Conservation (phyloP, 1,139 yeast genomes). For the Debaryomyces psychrophilus region DNA sequence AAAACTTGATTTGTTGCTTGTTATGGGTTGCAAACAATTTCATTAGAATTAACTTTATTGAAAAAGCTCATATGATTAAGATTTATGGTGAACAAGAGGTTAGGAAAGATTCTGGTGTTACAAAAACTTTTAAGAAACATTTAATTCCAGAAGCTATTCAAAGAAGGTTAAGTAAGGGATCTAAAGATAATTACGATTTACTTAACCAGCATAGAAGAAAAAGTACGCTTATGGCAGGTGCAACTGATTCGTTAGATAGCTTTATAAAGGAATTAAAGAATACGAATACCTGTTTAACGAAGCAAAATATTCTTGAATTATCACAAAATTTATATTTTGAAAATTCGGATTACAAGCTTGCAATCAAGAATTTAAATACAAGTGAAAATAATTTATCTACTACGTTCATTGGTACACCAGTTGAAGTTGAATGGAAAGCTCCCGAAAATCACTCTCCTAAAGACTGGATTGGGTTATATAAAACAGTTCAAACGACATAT, state of each 20-base stretch:
- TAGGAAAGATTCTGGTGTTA: slow-evolving; percentile 63
- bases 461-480: slow-evolving; percentile 84
- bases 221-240: slow-evolving; percentile 24
- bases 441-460: slow-evolving; percentile 48
- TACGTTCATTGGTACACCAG: slow-evolving; percentile 53
- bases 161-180: slow-evolving; percentile 31
- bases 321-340: slow-evolving; percentile 46
- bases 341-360: slow-evolving; percentile 38
- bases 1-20: slow-evolving; percentile 58
- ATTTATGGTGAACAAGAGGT: slow-evolving; percentile 72
- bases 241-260: slow-evolving; percentile 45
- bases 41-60: slow-evolving; percentile 71
- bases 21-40: slow-evolving; percentile 74
- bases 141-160: slow-evolving; percentile 46
- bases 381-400: slow-evolving; percentile 24
- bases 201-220: slow-evolving; percentile 25
- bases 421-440: slow-evolving; percentile 59
- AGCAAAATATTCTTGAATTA: slow-evolving; percentile 43
- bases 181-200: slow-evolving; percentile 15
- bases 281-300: slow-evolving; percentile 36
- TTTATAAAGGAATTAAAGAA: slow-evolving; percentile 44
- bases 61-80: slow-evolving; percentile 78
- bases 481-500: slow-evolving; percentile 61
- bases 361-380: slow-evolving; percentile 26
- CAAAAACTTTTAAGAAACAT: slow-evolving; percentile 63